Evolutionary conservation across 805 yeast species (phyloP).

Genomic region (Hanseniaspora meyeri): DNA sequence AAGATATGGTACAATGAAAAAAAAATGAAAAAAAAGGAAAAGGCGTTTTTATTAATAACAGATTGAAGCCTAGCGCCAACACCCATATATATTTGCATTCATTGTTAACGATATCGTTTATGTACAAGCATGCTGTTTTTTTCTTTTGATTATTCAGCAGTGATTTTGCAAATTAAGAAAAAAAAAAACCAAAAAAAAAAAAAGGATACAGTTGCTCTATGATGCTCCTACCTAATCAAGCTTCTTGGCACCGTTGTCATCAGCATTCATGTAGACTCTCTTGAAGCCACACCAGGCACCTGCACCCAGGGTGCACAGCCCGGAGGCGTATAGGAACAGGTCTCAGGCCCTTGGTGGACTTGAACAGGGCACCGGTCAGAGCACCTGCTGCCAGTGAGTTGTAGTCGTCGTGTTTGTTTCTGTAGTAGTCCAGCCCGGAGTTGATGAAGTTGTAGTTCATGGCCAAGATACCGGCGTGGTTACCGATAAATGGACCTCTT

Average conservation of each 20-base stretch:
- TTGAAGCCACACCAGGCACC: conserved; percentile 87
- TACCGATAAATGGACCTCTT: conserved; percentile 92
- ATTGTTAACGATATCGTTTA: too few species aligned
- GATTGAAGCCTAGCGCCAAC: too few species aligned
- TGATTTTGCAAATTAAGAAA: background rate
- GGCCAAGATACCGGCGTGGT: conserved; percentile 89
- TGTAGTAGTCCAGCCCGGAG: conserved; percentile 59
- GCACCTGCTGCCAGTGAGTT: conserved; percentile 87
- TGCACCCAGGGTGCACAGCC: conserved; percentile 76
- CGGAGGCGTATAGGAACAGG: conserved; percentile 86
- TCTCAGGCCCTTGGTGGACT: conserved; percentile 68
- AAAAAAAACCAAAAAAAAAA: background rate
- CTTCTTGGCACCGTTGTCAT: conserved; percentile 5
- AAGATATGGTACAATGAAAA: background rate
- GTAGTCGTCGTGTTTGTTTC: conserved; percentile 79
- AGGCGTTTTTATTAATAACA: too few species aligned
- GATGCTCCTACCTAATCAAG: background rate
- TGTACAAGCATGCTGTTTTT: too few species aligned
- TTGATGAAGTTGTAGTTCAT: conserved; percentile 76
- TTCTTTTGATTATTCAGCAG: background rate
- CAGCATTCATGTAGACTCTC: conserved; percentile 17
- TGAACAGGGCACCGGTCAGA: conserved; percentile 80
- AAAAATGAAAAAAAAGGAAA: background rate
- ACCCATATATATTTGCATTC: too few species aligned
- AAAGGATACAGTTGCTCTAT: too few species aligned